Base-by-base conservation (phyloP, 1,139 yeast species). In the Geotrichum europaeum region DNA sequence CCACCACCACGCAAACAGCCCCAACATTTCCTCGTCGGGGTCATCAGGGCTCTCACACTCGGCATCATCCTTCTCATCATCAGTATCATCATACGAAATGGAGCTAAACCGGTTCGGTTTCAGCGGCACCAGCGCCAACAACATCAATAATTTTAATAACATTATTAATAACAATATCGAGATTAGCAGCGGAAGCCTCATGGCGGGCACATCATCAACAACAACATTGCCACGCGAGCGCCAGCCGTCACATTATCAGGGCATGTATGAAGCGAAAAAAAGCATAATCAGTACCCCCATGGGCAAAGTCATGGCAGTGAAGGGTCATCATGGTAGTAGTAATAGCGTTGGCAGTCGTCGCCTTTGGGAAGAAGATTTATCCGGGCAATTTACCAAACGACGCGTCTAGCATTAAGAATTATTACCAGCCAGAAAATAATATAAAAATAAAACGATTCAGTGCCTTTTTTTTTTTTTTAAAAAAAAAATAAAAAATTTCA, bases 1-100 rank as follows among this genome's bases (percentile, higher is more conserved):
- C 13, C 57, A 53, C 15, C 34, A 36, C 3, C 53, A 49, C 25
- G 15, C 53, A 12, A 57, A 59, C 15, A 55, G 34, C 22, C 43
- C 18, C 51, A 68, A 65, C 56, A 63, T 65, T 22, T 65, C 70
- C 1, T 68, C 71, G 9, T 56, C 66, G 20, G 63, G 68, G 50
- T 64, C 59, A 43, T 59, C 64, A 1, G 57, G 61, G 15, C 57
- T 54, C 20, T 40, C 47, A 9, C 47, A 40, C 20, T 40, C 47
- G 20, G 47, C 47, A 40, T 40, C 47, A 15, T 40, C 47, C 20
- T 40, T 40, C 10, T 40, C 47, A 18, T 40, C 47, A 1, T 40
- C 47, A 15, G 47, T 4, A 7, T 40, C 47, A n/a, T 40, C 47
- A 15, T 40, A 40, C 13, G 47, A 40, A 7, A 40, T 15, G 18